Percentiles rank a stretch among this genome's conserved stretches.
phyloP scores from a whole-genome alignment of 1,284 basidiomycete genomes.

The Heterobasidion irregulare region DNA sequence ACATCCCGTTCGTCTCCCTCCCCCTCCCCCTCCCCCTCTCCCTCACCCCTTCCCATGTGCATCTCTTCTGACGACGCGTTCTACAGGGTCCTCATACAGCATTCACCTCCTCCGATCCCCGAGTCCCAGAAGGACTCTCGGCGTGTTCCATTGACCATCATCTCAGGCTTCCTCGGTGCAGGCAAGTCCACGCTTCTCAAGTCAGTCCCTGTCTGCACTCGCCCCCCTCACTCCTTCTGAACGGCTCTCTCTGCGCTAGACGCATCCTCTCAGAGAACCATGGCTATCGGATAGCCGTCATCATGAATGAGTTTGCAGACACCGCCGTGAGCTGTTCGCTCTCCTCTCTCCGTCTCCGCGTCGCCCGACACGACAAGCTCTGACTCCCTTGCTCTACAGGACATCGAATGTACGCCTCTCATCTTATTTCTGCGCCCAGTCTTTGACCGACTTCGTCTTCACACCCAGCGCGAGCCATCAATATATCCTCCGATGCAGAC shows the following conservation, averaged over 20 bases:
- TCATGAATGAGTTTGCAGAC: constrained; percentile 93
- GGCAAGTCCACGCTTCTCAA: constrained; percentile 87
- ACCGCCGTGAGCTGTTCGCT: constrained; percentile 50
- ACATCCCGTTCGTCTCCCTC: too few relatives aligned
- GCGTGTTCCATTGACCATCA: constrained; percentile 76
- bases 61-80: too few relatives aligned
- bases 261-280: constrained; percentile 87
- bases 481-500: constrained; percentile 61
- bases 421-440: background rate
- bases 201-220: constrained; percentile 22
- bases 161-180: constrained; percentile 87
- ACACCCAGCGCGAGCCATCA: constrained; percentile 61
- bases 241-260: constrained; percentile 26
- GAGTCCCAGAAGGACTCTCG: background rate
- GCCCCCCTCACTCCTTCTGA: background rate
- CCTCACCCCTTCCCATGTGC: too few relatives aligned
- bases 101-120: background rate
- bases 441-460: background rate
- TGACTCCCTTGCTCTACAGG: constrained; percentile 11
- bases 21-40: too few relatives aligned
- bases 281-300: constrained; percentile 91
- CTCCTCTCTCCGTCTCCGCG: background rate
- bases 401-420: constrained; percentile 20
- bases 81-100: too few relatives aligned
- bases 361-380: background rate